These are phyloP conservation scores for Cyanidiococcus yangmingshanensis DNA, from an alignment of 23 red algal genomes.

Conservation along the genomic window DNA sequence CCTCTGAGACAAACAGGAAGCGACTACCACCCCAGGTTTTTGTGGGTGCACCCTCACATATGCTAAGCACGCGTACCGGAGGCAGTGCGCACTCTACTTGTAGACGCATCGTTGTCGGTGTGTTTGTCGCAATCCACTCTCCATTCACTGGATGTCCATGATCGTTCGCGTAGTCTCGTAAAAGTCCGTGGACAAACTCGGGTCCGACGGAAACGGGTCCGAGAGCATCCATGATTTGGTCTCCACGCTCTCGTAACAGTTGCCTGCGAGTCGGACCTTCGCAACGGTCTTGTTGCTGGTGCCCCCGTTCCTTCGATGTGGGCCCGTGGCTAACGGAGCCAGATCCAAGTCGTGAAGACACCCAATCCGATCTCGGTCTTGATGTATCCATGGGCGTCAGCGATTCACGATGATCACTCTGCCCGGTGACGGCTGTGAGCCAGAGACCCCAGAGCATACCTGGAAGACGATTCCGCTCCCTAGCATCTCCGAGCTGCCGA, in stretches of 20 bases:
- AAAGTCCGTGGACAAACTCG: conserved; percentile 8
- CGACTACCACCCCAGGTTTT: conserved; percentile 7
- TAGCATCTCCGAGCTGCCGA: neutral
- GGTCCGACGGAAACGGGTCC: neutral
- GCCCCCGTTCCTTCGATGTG: neutral
- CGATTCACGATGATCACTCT: neutral
- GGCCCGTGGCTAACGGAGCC: neutral
- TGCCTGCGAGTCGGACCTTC: neutral
- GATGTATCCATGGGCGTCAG: neutral
- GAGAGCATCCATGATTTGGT: conserved; percentile 6
- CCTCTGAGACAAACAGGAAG: conserved; percentile 15
- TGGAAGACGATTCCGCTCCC: neutral
- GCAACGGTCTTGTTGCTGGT: neutral
- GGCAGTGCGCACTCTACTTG: neutral
- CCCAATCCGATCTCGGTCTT: neutral
- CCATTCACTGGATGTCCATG: neutral
- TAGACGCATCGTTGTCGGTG: neutral
- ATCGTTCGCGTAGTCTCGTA: neutral
- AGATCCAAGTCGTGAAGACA: neutral
- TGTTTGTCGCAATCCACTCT: neutral
- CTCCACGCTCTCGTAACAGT: neutral
- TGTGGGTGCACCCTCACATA: neutral
- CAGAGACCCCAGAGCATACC: neutral
- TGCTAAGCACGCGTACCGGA: neutral
- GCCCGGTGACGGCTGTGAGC: neutral